Conservation (phyloP, 352 stramenopile genomes). For the Thraustochytrium sp. region DNA sequence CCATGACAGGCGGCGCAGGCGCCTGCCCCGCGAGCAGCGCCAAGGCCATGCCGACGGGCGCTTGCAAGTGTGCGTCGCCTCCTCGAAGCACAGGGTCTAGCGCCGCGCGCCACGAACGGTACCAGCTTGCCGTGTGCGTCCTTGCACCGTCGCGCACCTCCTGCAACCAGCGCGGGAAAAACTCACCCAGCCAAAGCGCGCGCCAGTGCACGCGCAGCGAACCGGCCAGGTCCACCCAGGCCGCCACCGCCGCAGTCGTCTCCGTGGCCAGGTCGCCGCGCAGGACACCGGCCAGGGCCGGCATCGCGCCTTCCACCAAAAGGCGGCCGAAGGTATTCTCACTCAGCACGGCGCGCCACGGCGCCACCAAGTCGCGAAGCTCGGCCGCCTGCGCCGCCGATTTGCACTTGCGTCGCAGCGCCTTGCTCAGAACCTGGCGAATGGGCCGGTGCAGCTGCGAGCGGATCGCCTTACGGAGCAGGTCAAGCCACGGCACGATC, state of each 20-base stretch:
- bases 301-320: not conserved
- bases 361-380: not conserved
- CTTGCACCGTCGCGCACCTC: not conserved
- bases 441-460: not conserved
- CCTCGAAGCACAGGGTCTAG: not conserved
- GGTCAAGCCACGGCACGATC: slow-evolving; percentile 28
- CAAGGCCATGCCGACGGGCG: too few species aligned
- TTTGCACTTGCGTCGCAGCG: not conserved
- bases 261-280: not conserved
- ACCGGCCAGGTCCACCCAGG: too few species aligned
- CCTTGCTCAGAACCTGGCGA: not conserved
- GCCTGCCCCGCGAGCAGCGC: too few species aligned
- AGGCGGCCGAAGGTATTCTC: slow-evolving; percentile 6
- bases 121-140: too few species aligned
- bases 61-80: too few species aligned
- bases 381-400: not conserved
- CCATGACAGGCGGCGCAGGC: not conserved
- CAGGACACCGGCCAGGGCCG: not conserved
- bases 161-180: slow-evolving; percentile 14
- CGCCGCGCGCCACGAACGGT: not conserved
- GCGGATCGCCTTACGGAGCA: not conserved
- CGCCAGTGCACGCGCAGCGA: too few species aligned
- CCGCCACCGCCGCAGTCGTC: not conserved
- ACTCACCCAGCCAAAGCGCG: slow-evolving; percentile 2
- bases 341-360: slow-evolving; percentile 16